Evolutionary conservation across 345 rosid species (phyloP), one percentile per base, ranked within the genome.

Genomic region (Crucihimalaya himalaica): DNA sequence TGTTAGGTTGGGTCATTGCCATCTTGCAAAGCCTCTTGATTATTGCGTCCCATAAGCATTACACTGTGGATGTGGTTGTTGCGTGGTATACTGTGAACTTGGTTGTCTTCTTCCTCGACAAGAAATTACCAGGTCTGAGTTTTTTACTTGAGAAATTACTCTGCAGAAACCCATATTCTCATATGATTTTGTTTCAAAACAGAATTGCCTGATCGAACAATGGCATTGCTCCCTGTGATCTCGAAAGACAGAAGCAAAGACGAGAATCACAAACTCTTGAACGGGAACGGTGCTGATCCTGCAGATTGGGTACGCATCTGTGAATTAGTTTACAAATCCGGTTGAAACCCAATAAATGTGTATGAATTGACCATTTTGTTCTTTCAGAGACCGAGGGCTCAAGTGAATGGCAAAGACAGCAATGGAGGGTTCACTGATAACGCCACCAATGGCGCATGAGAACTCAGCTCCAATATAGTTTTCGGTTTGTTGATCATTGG

Each of bases 41-140:
- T 43, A 61, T 96, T 54, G 97, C 98, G 20, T 96, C 99, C 27
- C 89, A 97, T 70, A 96, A 96, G 79, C 99, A 96, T 89, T 96
- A 92, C 84, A 86, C 97, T 0, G 99, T 92, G 2, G 99, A 92
- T 29, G 86, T 96, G 5, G 96, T 92, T 32, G 98, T 96, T 74
- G 99, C 99, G 23, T 92, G 98, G 99, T 95, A 96, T 76, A 96
- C 99, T 4, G 99, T 96, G 57, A 92, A 88, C 82, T 77, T 96
- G 66, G 93, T 89, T 78, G 94, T 96, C 43, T 92, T 92, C 87
- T 92, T 90, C 79, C 3, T 96, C 1, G 97, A 92, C 84, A 90
- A 90, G 87, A 92, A 89, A 81, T 84, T 96, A 82, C 98, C 98
- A 83, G 98, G 99, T 92, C 23, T 57, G 68, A n/a, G 18, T 11